Evolutionary conservation across 2,329 filamentous ascomycete species (phyloP), one percentile per base, ranked within the genome.

Genomic region (Colletotrichum lupini): DNA sequence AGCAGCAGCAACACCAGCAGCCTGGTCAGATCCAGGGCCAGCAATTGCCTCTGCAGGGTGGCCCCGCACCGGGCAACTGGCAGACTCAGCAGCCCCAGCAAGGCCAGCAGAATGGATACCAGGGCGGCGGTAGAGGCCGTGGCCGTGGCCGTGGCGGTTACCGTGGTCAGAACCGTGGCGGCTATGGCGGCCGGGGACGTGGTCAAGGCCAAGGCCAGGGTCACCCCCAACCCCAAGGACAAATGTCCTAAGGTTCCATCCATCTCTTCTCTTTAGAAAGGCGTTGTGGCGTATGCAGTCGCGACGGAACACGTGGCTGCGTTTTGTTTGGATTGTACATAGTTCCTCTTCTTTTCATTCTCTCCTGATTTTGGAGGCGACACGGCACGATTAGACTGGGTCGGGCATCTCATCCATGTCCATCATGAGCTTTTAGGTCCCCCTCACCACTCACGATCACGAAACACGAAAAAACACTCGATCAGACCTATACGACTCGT

Each of bases 51-150:
- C 49, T 55, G 46, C 80, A 81, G 70, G 76, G 74, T 58, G 77
- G 75, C 28, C 79, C 80, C 61, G 65, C 72, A 16, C 65, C 68
- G 30, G 73, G 74, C 37, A 78, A 81, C 67, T 79, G 78, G 53
- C 80, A 81, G 62, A 79, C 76, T 62, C 79, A 80, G 59, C 76
- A 77, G 63, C 69, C 67, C 12, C 81, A 82, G 53, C 68, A 72
- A 32, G 52, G 67, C 1, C 79, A 80, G 42, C 78, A 79, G 55
- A 77, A 80, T 56, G 79, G 79, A 46, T 80, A 80, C 64, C 81
- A 80, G 67, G 78, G 79, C 58, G 79, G 81, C 16, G 78, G 79
- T 61, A 78, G 81, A 16, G 76, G 77, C 19, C 75, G 76, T 24
- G 75, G 76, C n/a, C 77, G 76, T 11, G 75, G 76, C 46, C 75